A percentile compares a stretch with the other conserved stretches of the same genome.
phyloP scores from a whole-genome alignment of 192 early-diverging fungal species.

The Pilobolus umbonatus region DNA sequence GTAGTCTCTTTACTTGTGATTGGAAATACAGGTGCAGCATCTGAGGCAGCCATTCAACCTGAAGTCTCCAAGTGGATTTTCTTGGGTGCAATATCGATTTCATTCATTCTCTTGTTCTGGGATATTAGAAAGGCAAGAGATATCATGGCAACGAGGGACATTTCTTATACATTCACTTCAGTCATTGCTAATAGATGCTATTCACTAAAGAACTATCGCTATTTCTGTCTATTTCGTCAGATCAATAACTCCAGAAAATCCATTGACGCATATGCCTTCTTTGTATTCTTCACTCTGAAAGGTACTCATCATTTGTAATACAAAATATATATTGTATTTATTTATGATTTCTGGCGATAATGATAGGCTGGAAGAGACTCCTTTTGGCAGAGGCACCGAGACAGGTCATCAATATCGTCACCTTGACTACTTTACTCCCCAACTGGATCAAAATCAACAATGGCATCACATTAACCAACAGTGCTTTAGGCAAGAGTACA shows the following conservation, averaged over 20 bases:
- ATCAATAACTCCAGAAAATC: slow-evolving; percentile 62
- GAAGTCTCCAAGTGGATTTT: slow-evolving; percentile 47
- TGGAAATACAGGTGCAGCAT: slow-evolving; percentile 7
- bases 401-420: slow-evolving; percentile 62
- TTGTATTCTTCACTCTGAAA: slow-evolving; percentile 79
- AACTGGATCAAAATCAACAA: slow-evolving; percentile 26
- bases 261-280: slow-evolving; percentile 73
- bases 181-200: slow-evolving; percentile 74
- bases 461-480: slow-evolving; percentile 7
- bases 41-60: slow-evolving; percentile 22
- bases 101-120: slow-evolving; percentile 59
- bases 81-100: slow-evolving; percentile 60
- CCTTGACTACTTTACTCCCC: slow-evolving; percentile 37
- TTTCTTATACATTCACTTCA: slow-evolving; percentile 71
- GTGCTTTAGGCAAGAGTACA: slow-evolving; percentile 17
- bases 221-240: slow-evolving; percentile 81
- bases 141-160: slow-evolving; percentile 67
- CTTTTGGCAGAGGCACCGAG: slow-evolving; percentile 82
- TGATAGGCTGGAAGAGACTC: slow-evolving; percentile 76
- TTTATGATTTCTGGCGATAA: not conserved
- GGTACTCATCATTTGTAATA: slow-evolving; percentile 35
- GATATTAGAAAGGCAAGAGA: slow-evolving; percentile 64
- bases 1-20: slow-evolving; percentile 30
- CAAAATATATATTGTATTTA: not conserved
- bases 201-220: slow-evolving; percentile 62